Evolutionary conservation across 352 stramenopile species (phyloP).

Genomic region (Phytophthora nicotianae): DNA sequence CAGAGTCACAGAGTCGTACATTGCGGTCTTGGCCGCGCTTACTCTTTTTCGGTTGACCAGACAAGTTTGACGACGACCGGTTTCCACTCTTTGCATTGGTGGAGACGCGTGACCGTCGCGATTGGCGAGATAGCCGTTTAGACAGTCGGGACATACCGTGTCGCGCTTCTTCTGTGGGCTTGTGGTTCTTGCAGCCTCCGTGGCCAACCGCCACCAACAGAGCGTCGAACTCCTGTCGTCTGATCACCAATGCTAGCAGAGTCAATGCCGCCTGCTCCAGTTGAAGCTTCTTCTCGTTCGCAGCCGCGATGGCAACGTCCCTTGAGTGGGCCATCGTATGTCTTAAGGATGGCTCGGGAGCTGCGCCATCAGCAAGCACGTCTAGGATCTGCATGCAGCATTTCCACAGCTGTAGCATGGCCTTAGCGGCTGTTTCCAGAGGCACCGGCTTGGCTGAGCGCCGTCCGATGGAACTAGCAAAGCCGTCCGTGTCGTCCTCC

Average conservation of each 20-base stretch:
- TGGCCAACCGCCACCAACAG: slow-evolving; percentile 54
- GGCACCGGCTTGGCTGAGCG: slow-evolving; percentile 40
- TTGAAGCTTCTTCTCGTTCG: slow-evolving; percentile 35
- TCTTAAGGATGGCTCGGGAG: slow-evolving; percentile 25
- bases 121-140: slow-evolving; percentile 23
- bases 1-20: slow-evolving; percentile 49
- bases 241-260: slow-evolving; percentile 49
- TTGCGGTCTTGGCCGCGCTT: slow-evolving; percentile 29
- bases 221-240: slow-evolving; percentile 62
- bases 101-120: slow-evolving; percentile 32
- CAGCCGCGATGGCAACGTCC: slow-evolving; percentile 20
- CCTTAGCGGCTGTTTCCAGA: slow-evolving; percentile 41
- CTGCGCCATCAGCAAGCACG: slow-evolving; percentile 35
- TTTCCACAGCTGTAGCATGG: slow-evolving; percentile 66
- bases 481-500: slow-evolving; percentile 39
- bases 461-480: slow-evolving; percentile 31
- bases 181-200: slow-evolving; percentile 58
- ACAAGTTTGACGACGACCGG: slow-evolving; percentile 8
- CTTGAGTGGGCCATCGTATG: slow-evolving; percentile 37
- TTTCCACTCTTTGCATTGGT: slow-evolving; percentile 14
- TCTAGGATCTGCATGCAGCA: slow-evolving; percentile 57
- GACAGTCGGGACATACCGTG: slow-evolving; percentile 25
- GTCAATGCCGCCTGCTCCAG: slow-evolving; percentile 43
- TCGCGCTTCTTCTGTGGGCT: slow-evolving; percentile 33
- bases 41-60: slow-evolving; percentile 14